Evolutionary conservation across 345 rosid species (phyloP).

Genomic region (Moringa oleifera): DNA sequence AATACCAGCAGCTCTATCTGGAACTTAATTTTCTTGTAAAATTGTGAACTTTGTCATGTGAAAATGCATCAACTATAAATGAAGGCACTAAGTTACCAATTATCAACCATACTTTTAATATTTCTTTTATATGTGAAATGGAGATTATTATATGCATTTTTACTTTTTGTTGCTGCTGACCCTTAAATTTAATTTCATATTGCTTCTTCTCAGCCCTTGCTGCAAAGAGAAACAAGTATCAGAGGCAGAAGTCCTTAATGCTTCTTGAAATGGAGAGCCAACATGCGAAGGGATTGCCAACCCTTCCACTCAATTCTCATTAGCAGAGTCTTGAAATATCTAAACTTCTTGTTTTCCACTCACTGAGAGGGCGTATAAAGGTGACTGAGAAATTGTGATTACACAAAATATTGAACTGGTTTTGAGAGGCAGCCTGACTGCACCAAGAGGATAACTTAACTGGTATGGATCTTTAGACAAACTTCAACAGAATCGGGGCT

Average conservation of each 20-base stretch:
- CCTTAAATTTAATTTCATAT: not conserved
- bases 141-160: too few relatives aligned
- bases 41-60: too few relatives aligned
- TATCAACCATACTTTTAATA: too few relatives aligned
- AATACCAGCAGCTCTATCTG: too few relatives aligned
- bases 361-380: conserved; percentile 14
- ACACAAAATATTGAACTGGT: conserved; percentile 12
- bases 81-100: too few relatives aligned
- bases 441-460: conserved; percentile 17
- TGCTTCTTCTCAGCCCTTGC: conserved; percentile 53
- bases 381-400: conserved; percentile 22
- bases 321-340: conserved; percentile 23
- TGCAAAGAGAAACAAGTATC: conserved; percentile 88
- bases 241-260: conserved; percentile 93
- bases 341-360: conserved; percentile 16
- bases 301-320: conserved; percentile 57
- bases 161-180: conserved; percentile 2
- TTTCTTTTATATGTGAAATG: too few relatives aligned
- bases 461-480: conserved; percentile 22
- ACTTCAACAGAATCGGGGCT: conserved; percentile 22
- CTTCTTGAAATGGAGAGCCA: conserved; percentile 93
- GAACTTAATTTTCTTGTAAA: too few relatives aligned
- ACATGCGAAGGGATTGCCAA: conserved; percentile 84
- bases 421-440: conserved; percentile 10
- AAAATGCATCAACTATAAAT: too few relatives aligned